Conservation (phyloP, 2,329 filamentous ascomycete species). For the Zelopaecilomyces penicillatus region DNA sequence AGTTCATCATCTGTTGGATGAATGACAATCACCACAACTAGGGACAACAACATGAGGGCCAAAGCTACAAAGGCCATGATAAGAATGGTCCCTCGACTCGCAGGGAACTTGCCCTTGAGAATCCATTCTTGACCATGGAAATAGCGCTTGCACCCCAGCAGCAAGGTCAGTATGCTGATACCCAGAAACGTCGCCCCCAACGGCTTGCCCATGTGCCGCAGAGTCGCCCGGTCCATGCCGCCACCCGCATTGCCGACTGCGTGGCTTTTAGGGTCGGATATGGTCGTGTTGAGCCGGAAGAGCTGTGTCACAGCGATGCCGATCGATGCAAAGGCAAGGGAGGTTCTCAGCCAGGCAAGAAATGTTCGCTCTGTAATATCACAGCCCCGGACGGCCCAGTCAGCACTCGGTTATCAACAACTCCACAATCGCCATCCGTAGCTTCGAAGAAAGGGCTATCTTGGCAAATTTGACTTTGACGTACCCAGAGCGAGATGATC, state of each 20-base stretch:
- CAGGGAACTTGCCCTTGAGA: conserved; percentile 70
- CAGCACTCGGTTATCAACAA: neutral
- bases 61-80: conserved; percentile 59
- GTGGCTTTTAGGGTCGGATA: conserved; percentile 26
- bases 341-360: conserved; percentile 77
- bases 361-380: conserved; percentile 63
- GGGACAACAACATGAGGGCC: conserved; percentile 50
- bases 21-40: conserved; percentile 52
- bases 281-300: conserved; percentile 69
- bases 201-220: conserved; percentile 62
- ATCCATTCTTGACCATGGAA: conserved; percentile 74
- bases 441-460: neutral
- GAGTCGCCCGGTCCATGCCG: conserved; percentile 29
- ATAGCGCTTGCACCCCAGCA: conserved; percentile 71
- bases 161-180: conserved; percentile 65
- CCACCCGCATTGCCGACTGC: conserved; percentile 12
- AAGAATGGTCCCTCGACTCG: conserved; percentile 66
- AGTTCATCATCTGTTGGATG: conserved; percentile 24
- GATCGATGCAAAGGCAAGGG: conserved; percentile 71
- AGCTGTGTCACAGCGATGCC: conserved; percentile 78
- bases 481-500: conserved; percentile 74
- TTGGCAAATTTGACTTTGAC: conserved; percentile 7
- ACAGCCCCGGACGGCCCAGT: neutral
- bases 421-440: neutral
- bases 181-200: conserved; percentile 69